A percentile compares a stretch with the other conserved stretches of the same genome.
Evolutionary conservation across 1,139 yeast species (phyloP).

Genomic region (Lodderomyces theae): DNA sequence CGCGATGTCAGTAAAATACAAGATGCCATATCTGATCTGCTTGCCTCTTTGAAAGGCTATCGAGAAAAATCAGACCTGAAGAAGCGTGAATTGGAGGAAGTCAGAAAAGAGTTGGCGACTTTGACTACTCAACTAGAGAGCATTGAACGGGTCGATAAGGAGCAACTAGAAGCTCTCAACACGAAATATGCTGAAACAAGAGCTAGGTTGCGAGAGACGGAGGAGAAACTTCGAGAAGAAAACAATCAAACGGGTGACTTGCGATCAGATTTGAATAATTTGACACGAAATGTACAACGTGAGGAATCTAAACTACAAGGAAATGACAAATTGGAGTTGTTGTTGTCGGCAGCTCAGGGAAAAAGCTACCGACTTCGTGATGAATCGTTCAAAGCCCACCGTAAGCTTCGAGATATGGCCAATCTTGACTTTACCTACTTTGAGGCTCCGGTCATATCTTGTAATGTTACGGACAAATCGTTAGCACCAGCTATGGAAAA

Average conservation of each 20-base stretch:
- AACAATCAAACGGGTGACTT: conserved; percentile 18
- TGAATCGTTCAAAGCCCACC: conserved; percentile 32
- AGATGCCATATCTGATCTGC: conserved; percentile 14
- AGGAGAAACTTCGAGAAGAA: conserved; percentile 18
- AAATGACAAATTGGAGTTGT: conserved; percentile 50
- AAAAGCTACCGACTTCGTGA: conserved; percentile 27
- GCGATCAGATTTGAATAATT: conserved; percentile 18
- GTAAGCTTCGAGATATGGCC: conserved; percentile 25
- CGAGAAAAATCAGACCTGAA: conserved; percentile 23
- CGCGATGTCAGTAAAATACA: conserved; percentile 4
- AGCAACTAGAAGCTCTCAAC: conserved; percentile 16
- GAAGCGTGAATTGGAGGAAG: conserved; percentile 22
- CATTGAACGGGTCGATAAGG: conserved; percentile 19
- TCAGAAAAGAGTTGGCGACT: conserved; percentile 17
- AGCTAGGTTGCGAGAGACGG: conserved; percentile 15
- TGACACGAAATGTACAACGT: conserved; percentile 17
- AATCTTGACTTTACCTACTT: conserved; percentile 43
- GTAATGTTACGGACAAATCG: conserved; percentile 49
- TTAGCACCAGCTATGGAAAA: conserved; percentile 59
- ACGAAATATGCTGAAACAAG: conserved; percentile 16
- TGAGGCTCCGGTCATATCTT: conserved; percentile 76
- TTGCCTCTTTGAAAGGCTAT: conserved; percentile 18
- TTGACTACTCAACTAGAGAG: conserved; percentile 15
- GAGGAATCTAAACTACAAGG: conserved; percentile 32
- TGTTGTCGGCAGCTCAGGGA: conserved; percentile 27